These are phyloP conservation scores for Kurtzmaniella fragi DNA, from an alignment of 805 yeast species.

Conservation along the genomic window DNA sequence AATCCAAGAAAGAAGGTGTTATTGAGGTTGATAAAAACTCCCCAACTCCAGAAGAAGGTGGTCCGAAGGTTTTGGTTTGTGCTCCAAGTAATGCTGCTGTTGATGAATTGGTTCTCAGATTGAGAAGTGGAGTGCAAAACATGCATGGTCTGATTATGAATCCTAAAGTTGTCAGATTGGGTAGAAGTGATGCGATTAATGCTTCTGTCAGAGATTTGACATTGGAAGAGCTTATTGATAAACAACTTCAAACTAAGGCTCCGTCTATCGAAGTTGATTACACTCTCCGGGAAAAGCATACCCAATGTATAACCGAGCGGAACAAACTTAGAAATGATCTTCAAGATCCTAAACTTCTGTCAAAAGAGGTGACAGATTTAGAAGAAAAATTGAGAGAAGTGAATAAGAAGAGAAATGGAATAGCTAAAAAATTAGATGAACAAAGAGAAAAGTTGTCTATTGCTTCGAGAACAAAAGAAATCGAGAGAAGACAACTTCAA, in stretches of 20 bases:
- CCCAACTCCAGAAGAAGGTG: slow-evolving; percentile 26
- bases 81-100: slow-evolving; percentile 99
- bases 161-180: slow-evolving; percentile 80
- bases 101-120: slow-evolving; percentile 84
- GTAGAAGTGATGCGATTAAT: slow-evolving; percentile 84
- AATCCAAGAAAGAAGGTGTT: slow-evolving; percentile 9
- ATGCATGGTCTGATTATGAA: slow-evolving; percentile 47
- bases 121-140: slow-evolving; percentile 64
- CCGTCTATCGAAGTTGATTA: slow-evolving; percentile 40
- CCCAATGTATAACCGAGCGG: slow-evolving; percentile 51
- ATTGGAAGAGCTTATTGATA: slow-evolving; percentile 79
- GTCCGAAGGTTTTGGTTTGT: slow-evolving; percentile 71
- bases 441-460: slow-evolving; percentile 70
- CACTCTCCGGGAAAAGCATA: slow-evolving; percentile 46
- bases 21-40: slow-evolving; percentile 19
- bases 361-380: slow-evolving; percentile 41
- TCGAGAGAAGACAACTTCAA: slow-evolving; percentile 71
- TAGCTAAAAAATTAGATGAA: slow-evolving; percentile 71
- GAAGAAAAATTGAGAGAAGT: slow-evolving; percentile 51
- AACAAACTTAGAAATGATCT: slow-evolving; percentile 45
- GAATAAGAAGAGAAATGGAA: slow-evolving; percentile 56
- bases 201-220: slow-evolving; percentile 77
- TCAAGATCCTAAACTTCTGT: slow-evolving; percentile 20
- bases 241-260: slow-evolving; percentile 39
- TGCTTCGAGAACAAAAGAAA: slow-evolving; percentile 68